Base-by-base conservation (phyloP, 352 stramenopile species). In the Pythium angustatum region DNA sequence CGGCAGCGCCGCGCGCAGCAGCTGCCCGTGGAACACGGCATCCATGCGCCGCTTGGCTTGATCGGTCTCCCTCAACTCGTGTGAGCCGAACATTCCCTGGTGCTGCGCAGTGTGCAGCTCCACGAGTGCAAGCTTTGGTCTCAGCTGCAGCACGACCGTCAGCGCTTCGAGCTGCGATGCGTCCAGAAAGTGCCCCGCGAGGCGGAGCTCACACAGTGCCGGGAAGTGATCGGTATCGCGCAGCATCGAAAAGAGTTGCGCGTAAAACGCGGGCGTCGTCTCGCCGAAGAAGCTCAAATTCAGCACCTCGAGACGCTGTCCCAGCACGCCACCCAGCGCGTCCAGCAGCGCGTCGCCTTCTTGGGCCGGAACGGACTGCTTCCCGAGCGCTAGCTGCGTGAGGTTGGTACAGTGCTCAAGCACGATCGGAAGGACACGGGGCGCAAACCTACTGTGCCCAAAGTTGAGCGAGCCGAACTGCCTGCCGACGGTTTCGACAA, bases 21-120 rank as follows among this genome's bases (percentile, higher is more conserved):
- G 19, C 31, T 63, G 56, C 5, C 43, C 28, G 14, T 63, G 56
- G 40, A 54, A 63, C 15, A 1, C 43, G 17, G 44, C 56, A 30
- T 45, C 34, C 6, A 63, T 7, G n/a, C 21, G 5, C n/a, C n/a
- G n/a, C n/a, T n/a, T n/a, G n/a, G n/a, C n/a, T n/a, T n/a, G n/a
- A n/a, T n/a, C n/a, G n/a, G n/a, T n/a, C 4, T 34, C 15, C 21
- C 38, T 22, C 10, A 30, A 15, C 1, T 43, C 41, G 10, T 52
- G 10, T 1, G 17, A 3, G 26, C 1, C 27, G 12, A 12, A 7
- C 21, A 21, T 21, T n/a, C 12, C 31, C 33, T 36, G 19, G 14
- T 27, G 17, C 49, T 17, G n/a, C 22, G 15, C 50, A 24, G n/a
- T 34, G 21, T 36, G n/a, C 22, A 43, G 2, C 21, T 56, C n/a